Base-by-base conservation (phyloP, 1,284 basidiomycete genomes). In the Pseudozyma tsukubaensis region DNA sequence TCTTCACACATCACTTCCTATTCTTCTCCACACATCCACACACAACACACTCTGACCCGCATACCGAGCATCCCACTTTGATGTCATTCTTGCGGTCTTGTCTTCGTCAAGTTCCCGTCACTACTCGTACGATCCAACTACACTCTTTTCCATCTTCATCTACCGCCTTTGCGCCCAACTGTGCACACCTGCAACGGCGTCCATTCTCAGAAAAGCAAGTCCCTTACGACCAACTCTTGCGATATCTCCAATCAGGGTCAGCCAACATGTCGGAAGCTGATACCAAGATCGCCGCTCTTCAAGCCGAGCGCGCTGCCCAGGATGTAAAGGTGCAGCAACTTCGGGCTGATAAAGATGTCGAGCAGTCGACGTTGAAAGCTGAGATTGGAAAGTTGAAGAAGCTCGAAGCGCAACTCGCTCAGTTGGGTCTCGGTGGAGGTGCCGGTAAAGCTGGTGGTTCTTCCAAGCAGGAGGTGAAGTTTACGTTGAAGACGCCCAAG, bases 401-500 rank as follows among this genome's bases (percentile, higher is more conserved):
- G 34, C 59, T 83, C 59, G 72, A 78, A 42, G 65, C 76, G 21
- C 75, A 81, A 58, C 66, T 83, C 6, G 58, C 64, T 10, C 64
- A 63, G 14, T 61, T 82, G 32, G 72, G 67, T 29, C 50, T 82
- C 16, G 64, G 59, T 3, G 50, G 50, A 12, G 64, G 59, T 3
- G 50, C 45, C 12, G 34, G 52, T 32, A 72, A 64, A 55, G 56
- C 71, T n/a, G 54, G 54, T 36, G 57, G 62, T 12, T 74, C 65
- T 16, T 72, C 68, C 43, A 72, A 73, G 50, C 64, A 71, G 35
- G 62, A 72, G 29, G 64, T 71, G 57, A 83, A 83, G 64, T 78
- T 77, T 63, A 78, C 78, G 24, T 79, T 84, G 56, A 84, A 84
- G 69, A 84, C 83, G 36, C 82, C 83, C 49, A 84, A 98, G 92